Conservation (phyloP, 1,284 basidiomycete genomes). For the Coniferiporia weirii region DNA sequence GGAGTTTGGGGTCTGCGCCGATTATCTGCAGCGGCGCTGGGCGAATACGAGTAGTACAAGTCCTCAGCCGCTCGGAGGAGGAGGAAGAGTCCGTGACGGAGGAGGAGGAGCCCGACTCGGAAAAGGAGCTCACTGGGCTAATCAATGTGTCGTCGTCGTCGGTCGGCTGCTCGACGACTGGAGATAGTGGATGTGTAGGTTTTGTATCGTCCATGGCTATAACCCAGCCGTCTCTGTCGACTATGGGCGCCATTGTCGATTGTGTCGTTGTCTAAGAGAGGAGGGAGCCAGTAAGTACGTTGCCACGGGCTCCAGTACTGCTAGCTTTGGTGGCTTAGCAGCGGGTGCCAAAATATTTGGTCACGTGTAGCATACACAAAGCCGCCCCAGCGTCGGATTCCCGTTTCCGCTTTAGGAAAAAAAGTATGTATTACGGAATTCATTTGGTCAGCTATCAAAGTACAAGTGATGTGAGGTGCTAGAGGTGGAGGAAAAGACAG, state of each 20-base stretch:
- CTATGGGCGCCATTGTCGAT: neutral
- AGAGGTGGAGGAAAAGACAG: too few relatives aligned
- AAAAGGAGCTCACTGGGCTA: conserved; percentile 9
- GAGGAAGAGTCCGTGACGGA: too few relatives aligned
- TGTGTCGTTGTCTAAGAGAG: neutral
- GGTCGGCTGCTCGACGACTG: neutral
- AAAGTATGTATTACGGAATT: too few relatives aligned
- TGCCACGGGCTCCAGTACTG: too few relatives aligned
- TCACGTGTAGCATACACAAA: too few relatives aligned
- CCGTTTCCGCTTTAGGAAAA: too few relatives aligned
- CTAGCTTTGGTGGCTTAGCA: too few relatives aligned
- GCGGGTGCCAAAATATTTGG: too few relatives aligned
- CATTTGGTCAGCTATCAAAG: too few relatives aligned
- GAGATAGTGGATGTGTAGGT: neutral
- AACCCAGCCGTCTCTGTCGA: conserved; percentile 15
- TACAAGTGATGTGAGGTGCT: too few relatives aligned
- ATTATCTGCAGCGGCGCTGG: conserved; percentile 33
- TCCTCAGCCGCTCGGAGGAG: conserved; percentile 16
- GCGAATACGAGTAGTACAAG: conserved; percentile 19
- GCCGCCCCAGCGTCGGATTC: too few relatives aligned
- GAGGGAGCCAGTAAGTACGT: too few relatives aligned
- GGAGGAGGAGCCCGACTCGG: conserved; percentile 19
- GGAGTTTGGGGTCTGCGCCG: conserved; percentile 42
- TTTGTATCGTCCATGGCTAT: neutral
- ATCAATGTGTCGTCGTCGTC: conserved; percentile 1